Evolutionary conservation across 202 grass and related monocot genomes (phyloP).

Genomic region (Dendrocalamus latiflorus): DNA sequence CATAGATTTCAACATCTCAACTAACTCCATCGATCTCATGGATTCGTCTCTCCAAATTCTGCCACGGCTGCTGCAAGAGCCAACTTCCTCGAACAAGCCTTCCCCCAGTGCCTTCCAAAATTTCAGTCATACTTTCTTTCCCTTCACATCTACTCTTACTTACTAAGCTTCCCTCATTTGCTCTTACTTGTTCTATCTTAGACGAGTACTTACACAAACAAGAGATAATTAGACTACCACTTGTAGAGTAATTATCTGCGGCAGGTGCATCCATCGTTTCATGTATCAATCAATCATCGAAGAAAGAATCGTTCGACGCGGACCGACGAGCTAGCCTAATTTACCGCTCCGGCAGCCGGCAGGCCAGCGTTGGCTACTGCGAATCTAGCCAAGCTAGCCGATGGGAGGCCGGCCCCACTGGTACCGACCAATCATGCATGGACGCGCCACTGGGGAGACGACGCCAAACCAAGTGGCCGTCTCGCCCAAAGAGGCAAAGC

Average conservation of each 20-base stretch:
- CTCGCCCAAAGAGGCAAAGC: background rate
- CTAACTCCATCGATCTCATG: background rate
- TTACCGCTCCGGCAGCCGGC: background rate
- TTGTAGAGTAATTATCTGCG: background rate
- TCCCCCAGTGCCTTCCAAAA: background rate
- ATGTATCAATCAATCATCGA: background rate
- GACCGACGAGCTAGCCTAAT: background rate
- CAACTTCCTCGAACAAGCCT: background rate
- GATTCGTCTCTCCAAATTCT: background rate
- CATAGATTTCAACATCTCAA: background rate
- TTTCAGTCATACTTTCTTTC: background rate
- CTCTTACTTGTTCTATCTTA: background rate
- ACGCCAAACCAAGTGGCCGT: background rate
- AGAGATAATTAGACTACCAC: background rate
- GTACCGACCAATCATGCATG: conserved; percentile 8
- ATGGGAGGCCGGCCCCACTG: background rate
- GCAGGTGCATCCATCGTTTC: background rate
- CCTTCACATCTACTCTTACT: background rate
- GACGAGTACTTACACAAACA: background rate
- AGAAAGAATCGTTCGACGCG: background rate
- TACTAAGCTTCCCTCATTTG: background rate
- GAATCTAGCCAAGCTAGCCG: background rate
- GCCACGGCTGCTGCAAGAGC: background rate
- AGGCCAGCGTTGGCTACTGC: background rate
- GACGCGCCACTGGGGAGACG: background rate